phyloP scores from a whole-genome alignment of 2,329 filamentous ascomycete species.

The Calonectria hongkongensis region DNA sequence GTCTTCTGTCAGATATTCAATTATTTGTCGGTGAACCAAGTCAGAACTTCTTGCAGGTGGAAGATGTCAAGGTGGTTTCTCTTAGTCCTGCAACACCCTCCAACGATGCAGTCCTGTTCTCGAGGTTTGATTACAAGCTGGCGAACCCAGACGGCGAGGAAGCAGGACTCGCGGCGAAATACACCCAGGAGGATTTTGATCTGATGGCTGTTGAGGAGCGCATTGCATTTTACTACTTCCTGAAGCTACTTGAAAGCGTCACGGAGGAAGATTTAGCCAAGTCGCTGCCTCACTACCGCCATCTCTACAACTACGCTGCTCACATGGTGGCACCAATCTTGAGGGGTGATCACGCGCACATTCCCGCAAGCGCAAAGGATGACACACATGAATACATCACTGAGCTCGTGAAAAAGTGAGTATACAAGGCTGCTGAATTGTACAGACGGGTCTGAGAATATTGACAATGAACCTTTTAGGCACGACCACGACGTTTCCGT shows the following conservation, averaged over 20 bases:
- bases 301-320: not conserved
- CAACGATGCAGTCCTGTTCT: slow-evolving; percentile 25
- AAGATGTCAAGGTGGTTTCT: slow-evolving; percentile 7
- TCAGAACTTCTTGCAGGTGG: slow-evolving; percentile 20
- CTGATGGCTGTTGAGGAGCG: slow-evolving; percentile 1
- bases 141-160: slow-evolving; percentile 24
- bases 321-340: not conserved
- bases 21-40: not conserved
- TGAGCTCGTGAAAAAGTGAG: too few relatives aligned
- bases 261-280: not conserved
- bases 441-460: too few relatives aligned
- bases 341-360: not conserved
- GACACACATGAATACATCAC: not conserved
- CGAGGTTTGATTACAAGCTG: slow-evolving; percentile 21
- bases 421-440: too few relatives aligned
- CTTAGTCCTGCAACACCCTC: slow-evolving; percentile 6
- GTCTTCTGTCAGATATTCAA: not conserved
- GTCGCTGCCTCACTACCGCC: not conserved
- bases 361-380: not conserved
- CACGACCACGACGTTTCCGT: not conserved
- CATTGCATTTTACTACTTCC: slow-evolving; percentile 30
- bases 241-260: not conserved
- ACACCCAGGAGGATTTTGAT: slow-evolving; percentile 2
- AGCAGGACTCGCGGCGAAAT: not conserved
- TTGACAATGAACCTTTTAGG: too few relatives aligned